These are phyloP conservation scores for Apium graveolens DNA, from an alignment of 129 eudicot species.

Conservation along the genomic window DNA sequence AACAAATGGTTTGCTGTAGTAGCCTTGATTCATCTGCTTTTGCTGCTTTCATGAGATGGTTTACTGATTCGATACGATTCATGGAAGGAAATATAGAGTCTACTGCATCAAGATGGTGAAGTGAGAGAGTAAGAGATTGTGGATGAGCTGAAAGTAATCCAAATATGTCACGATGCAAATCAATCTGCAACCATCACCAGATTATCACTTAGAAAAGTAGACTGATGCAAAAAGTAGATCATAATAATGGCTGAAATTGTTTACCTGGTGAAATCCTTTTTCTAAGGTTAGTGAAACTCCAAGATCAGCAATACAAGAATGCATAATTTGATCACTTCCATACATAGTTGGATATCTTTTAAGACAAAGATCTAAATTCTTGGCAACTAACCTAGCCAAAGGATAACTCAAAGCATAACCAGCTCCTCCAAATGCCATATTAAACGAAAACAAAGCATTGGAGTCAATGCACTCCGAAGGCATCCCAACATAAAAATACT, in stretches of 20 bases:
- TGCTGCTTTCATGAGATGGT: slow-evolving; percentile 23
- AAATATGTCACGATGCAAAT: slow-evolving; percentile 15
- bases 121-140: slow-evolving; percentile 20
- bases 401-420: slow-evolving; percentile 45
- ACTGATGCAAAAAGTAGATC: neutral
- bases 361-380: slow-evolving; percentile 24
- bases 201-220: neutral
- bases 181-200: slow-evolving; percentile 9
- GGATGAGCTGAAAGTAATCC: slow-evolving; percentile 25
- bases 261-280: slow-evolving; percentile 53
- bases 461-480: slow-evolving; percentile 21
- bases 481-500: slow-evolving; percentile 26
- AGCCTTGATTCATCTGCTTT: slow-evolving; percentile 14
- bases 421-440: slow-evolving; percentile 46
- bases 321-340: slow-evolving; percentile 33
- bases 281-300: slow-evolving; percentile 45
- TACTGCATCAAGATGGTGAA: slow-evolving; percentile 27
- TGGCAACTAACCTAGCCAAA: slow-evolving; percentile 29
- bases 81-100: slow-evolving; percentile 21
- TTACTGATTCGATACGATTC: slow-evolving; percentile 14
- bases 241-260: neutral
- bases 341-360: slow-evolving; percentile 27
- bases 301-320: slow-evolving; percentile 45
- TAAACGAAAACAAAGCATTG: slow-evolving; percentile 17
- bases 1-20: slow-evolving; percentile 23